A percentile compares a stretch with the other conserved stretches of the same genome.
Evolutionary conservation across 345 rosid species (phyloP).

Genomic region (Citrus medica): DNA sequence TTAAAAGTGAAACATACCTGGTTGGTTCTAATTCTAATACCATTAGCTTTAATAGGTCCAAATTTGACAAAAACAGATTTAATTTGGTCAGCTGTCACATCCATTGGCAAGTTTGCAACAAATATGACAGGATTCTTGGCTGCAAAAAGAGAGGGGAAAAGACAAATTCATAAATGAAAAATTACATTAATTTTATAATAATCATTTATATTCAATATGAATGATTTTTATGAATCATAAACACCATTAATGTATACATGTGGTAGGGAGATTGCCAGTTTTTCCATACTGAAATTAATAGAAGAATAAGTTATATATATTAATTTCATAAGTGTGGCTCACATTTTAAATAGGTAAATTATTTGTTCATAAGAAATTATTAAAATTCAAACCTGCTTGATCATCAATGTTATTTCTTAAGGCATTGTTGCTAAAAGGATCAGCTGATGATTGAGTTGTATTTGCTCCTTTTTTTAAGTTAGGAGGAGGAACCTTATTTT

Average conservation of each 20-base stretch:
- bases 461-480: conserved; percentile 26
- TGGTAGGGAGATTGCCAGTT: no score
- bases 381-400: conserved; percentile 29
- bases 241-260: no score
- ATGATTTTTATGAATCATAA: no score
- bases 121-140: conserved; percentile 48
- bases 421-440: conserved; percentile 12
- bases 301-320: no score
- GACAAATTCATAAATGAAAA: no score
- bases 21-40: conserved; percentile 58
- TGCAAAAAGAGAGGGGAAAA: conserved; percentile 17
- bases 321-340: no score
- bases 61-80: conserved; percentile 34
- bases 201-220: no score
- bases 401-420: conserved; percentile 29
- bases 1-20: conserved; percentile 32
- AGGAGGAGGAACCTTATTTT: conserved; percentile 24
- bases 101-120: conserved; percentile 60
- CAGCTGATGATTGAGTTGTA: conserved; percentile 15
- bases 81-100: conserved; percentile 49
- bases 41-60: conserved; percentile 48
- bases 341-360: neutral
- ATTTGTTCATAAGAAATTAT: neutral
- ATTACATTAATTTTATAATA: no score
- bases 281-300: no score